Conservation (phyloP, 345 rosid genomes). For the Eucalyptus marginata region DNA sequence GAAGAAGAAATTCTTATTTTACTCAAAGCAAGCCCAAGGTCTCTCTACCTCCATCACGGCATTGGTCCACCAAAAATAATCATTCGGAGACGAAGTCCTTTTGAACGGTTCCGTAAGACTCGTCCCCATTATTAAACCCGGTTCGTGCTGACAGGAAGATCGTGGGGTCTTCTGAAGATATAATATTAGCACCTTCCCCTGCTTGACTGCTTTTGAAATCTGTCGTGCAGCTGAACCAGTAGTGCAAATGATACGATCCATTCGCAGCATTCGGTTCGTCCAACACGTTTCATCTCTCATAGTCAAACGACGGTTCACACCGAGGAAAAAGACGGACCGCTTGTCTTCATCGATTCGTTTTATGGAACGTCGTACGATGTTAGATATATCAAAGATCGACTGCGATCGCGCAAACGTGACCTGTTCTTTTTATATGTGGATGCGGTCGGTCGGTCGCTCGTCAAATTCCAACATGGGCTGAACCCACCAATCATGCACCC, state of each 20-base stretch:
- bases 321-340: neutral
- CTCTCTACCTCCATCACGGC: neutral
- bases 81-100: neutral
- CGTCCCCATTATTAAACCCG: neutral
- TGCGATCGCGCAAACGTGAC: neutral
- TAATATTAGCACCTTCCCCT: neutral
- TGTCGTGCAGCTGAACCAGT: neutral
- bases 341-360: neutral
- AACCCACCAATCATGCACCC: neutral
- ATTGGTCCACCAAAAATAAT: neutral
- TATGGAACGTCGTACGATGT: neutral
- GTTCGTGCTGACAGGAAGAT: neutral
- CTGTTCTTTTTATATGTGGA: neutral
- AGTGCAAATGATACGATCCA: neutral
- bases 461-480: neutral
- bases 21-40: neutral
- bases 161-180: neutral
- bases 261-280: neutral
- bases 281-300: neutral
- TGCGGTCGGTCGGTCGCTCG: neutral
- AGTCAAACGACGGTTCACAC: neutral
- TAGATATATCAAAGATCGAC: neutral
- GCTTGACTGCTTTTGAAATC: neutral
- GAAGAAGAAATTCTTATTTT: neutral
- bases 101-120: neutral